A percentile compares a stretch with the other conserved stretches of the same genome.
Evolutionary conservation across 495 filamentous ascomycete species (phyloP).

Genomic region (Lichina pygmaea): DNA sequence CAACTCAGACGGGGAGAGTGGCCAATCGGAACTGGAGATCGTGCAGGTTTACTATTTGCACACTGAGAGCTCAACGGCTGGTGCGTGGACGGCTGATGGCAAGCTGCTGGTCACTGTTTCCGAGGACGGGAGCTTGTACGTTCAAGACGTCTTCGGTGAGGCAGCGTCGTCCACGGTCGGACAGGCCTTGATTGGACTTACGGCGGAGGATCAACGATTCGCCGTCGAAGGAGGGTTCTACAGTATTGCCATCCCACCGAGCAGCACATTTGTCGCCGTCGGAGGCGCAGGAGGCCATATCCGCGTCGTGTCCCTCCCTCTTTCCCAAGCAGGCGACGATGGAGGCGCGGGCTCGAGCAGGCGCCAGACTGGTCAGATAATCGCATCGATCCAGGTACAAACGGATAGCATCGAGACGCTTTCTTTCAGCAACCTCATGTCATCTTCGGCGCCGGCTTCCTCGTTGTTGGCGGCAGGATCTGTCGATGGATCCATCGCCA

Average conservation of each 20-base stretch:
- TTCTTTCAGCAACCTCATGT: slow-evolving; percentile 23
- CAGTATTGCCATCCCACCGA: slow-evolving; percentile 56
- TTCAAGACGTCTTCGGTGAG: slow-evolving; percentile 72
- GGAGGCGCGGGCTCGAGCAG: slow-evolving; percentile 12
- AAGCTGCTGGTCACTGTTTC: slow-evolving; percentile 69
- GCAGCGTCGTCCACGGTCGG: slow-evolving; percentile 24
- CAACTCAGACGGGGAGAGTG: slow-evolving; percentile 24
- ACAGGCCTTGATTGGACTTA: slow-evolving; percentile 55
- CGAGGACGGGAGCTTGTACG: slow-evolving; percentile 71
- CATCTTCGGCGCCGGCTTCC: slow-evolving; percentile 29
- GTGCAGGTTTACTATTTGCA: slow-evolving; percentile 79
- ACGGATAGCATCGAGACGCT: slow-evolving; percentile 64
- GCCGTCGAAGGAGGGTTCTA: slow-evolving; percentile 75
- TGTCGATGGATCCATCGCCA: slow-evolving; percentile 70
- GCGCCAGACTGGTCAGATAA: slow-evolving; percentile 51
- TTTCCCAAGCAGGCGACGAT: slow-evolving; percentile 36
- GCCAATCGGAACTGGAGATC: slow-evolving; percentile 39
- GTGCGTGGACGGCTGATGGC: slow-evolving; percentile 73
- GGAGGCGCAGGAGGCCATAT: slow-evolving; percentile 72
- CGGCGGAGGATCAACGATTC: slow-evolving; percentile 63
- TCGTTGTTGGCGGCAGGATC: slow-evolving; percentile 65
- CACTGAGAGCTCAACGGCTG: slow-evolving; percentile 65
- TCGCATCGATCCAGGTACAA: slow-evolving; percentile 44
- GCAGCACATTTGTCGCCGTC: slow-evolving; percentile 49
- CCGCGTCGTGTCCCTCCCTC: slow-evolving; percentile 56